A percentile compares a stretch with the other conserved stretches of the same genome.
phyloP scores from a whole-genome alignment of 192 early-diverging fungal genomes.

The Umbelopsis isabellina region DNA sequence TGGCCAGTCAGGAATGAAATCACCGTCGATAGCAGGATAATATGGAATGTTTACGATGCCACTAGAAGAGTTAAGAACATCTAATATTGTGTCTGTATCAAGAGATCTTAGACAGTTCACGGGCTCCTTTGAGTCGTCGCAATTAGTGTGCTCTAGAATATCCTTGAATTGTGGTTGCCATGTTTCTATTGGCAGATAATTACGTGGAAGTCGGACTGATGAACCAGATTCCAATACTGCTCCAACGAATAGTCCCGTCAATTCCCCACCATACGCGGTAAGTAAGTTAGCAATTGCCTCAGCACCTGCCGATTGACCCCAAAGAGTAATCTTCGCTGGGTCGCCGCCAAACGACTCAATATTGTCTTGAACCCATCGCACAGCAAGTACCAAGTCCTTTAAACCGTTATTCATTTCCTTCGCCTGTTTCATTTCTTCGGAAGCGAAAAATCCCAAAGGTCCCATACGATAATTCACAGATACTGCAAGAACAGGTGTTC shows the following conservation, averaged over 20 bases:
- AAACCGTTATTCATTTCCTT: conserved; percentile 17
- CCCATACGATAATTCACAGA: conserved; percentile 65
- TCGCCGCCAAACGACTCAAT: conserved; percentile 69
- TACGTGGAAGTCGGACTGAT: neutral
- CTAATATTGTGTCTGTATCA: neutral
- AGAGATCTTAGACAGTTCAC: conserved; percentile 8
- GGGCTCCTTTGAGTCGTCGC: neutral
- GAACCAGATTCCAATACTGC: conserved; percentile 8
- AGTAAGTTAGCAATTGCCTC: neutral
- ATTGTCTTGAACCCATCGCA: conserved; percentile 65
- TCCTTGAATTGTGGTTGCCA: conserved; percentile 3
- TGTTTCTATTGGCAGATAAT: conserved; percentile 5
- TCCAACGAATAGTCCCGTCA: neutral
- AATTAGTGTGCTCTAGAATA: neutral
- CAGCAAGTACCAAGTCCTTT: conserved; percentile 31
- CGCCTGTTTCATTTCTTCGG: conserved; percentile 26
- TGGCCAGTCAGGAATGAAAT: conserved; percentile 16
- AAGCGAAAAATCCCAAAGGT: conserved; percentile 51
- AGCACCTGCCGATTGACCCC: conserved; percentile 63
- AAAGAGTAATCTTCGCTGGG: conserved; percentile 53
- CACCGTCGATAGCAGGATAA: conserved; percentile 17
- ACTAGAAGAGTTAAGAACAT: neutral
- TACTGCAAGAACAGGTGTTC: conserved; percentile 40
- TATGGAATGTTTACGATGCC: neutral
- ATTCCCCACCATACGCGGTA: neutral